These are phyloP conservation scores for Picea glauca DNA, from an alignment of 75 land plant genomes.

Conservation along the genomic window DNA sequence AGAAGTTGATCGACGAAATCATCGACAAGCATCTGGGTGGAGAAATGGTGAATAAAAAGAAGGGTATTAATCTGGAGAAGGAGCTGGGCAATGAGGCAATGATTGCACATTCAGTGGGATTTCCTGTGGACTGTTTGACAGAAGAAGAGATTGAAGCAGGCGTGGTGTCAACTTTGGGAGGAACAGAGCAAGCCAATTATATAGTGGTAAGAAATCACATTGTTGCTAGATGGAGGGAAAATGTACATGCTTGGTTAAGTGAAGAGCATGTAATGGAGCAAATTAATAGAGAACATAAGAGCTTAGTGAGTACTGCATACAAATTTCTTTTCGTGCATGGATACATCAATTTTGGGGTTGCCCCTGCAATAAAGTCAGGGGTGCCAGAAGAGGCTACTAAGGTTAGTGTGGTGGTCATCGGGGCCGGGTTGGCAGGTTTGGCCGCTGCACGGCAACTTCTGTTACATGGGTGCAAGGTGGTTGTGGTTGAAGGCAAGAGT, in stretches of 20 bases:
- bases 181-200: slow-evolving; percentile 73
- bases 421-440: slow-evolving; percentile 90
- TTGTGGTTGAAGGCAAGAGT: slow-evolving; percentile 75
- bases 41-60: slow-evolving; percentile 33
- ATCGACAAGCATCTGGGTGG: slow-evolving; percentile 61
- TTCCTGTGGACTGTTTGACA: slow-evolving; percentile 75
- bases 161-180: slow-evolving; percentile 54
- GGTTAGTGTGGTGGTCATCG: slow-evolving; percentile 66
- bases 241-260: slow-evolving; percentile 55
- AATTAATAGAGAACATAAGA: slow-evolving; percentile 65
- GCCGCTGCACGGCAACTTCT: slow-evolving; percentile 86
- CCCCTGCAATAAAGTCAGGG: slow-evolving; percentile 48
- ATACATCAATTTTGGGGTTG: slow-evolving; percentile 91
- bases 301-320: slow-evolving; percentile 66
- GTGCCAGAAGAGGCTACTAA: slow-evolving; percentile 47
- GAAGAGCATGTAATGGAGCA: slow-evolving; percentile 65
- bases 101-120: slow-evolving; percentile 84
- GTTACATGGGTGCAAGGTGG: slow-evolving; percentile 80
- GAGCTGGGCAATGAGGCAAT: slow-evolving; percentile 76
- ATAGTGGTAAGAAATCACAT: slow-evolving; percentile 89
- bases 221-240: slow-evolving; percentile 73
- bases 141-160: slow-evolving; percentile 82
- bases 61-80: slow-evolving; percentile 49
- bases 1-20: slow-evolving; percentile 65
- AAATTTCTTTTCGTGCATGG: slow-evolving; percentile 76